Conservation (phyloP, 352 stramenopile genomes). For the Pythium oligandrum region DNA sequence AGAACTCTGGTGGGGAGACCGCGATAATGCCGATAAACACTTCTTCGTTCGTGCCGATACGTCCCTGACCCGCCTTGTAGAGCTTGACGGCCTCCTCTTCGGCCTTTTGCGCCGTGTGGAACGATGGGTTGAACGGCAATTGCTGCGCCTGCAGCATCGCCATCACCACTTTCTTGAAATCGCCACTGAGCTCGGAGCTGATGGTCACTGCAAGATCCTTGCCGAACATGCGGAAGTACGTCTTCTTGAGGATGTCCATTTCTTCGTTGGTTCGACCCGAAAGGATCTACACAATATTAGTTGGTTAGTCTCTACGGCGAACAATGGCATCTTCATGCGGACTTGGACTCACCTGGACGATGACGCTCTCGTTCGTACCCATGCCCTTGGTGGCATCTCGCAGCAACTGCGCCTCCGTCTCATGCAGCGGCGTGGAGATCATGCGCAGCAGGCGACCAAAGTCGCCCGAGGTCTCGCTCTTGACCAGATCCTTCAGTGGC, state of each 20-base stretch:
- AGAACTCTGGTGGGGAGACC: constrained; percentile 47
- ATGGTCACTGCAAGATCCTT: constrained; percentile 68
- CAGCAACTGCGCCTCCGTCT: constrained; percentile 69
- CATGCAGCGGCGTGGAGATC: constrained; percentile 65
- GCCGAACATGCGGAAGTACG: constrained; percentile 62
- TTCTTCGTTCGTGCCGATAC: constrained; percentile 70
- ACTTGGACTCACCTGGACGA: constrained; percentile 26
- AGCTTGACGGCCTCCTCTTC: constrained; percentile 58
- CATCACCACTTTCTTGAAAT: constrained; percentile 77
- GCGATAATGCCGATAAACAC: constrained; percentile 62
- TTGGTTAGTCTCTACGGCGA: too few relatives aligned
- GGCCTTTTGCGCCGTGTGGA: constrained; percentile 64
- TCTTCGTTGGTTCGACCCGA: constrained; percentile 70
- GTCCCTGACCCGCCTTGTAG: constrained; percentile 75
- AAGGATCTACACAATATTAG: constrained; percentile 23
- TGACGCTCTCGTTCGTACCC: constrained; percentile 64
- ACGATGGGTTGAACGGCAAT: constrained; percentile 45
- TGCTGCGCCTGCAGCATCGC: constrained; percentile 51
- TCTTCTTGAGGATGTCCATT: constrained; percentile 74
- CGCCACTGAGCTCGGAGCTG: constrained; percentile 65
- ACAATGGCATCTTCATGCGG: too few relatives aligned
- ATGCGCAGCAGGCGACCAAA: constrained; percentile 67
- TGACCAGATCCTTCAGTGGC: constrained; percentile 46
- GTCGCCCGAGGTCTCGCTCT: constrained; percentile 73
- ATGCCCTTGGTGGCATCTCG: constrained; percentile 70